These are phyloP conservation scores for Mycena amicta DNA, from an alignment of 768 basidiomycete genomes.

Conservation along the genomic window DNA sequence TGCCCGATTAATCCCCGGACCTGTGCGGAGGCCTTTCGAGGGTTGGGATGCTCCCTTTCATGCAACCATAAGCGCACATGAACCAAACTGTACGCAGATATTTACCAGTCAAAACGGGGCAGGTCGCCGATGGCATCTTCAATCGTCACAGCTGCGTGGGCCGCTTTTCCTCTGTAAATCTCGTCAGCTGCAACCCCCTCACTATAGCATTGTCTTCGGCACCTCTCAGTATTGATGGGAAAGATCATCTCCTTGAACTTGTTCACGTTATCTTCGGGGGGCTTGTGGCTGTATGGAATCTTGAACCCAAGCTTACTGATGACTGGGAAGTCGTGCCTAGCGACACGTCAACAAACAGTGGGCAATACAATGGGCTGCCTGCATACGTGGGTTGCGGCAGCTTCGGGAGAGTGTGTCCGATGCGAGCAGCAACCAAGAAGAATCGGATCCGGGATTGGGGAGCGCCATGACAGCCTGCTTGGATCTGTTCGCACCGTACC, in stretches of 20 bases:
- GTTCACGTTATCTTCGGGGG: constrained; percentile 22
- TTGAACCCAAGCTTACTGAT: constrained; percentile 52
- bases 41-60: constrained; percentile 40
- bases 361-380: background rate
- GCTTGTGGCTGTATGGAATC: constrained; percentile 41
- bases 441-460: constrained; percentile 59
- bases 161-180: constrained; percentile 47
- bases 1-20: constrained; percentile 22
- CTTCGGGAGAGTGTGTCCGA: constrained; percentile 46
- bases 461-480: constrained; percentile 59
- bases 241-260: background rate
- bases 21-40: constrained; percentile 12
- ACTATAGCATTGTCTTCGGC: background rate
- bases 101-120: constrained; percentile 73
- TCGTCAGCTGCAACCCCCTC: background rate
- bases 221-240: background rate
- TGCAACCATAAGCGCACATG: background rate
- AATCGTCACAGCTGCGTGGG: constrained; percentile 60
- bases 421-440: constrained; percentile 52
- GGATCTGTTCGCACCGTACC: constrained; percentile 49
- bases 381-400: constrained; percentile 52
- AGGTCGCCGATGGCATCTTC: constrained; percentile 78
- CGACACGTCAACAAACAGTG: background rate
- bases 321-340: constrained; percentile 47
- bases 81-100: background rate